phyloP scores from a whole-genome alignment of 129 eudicot genomes.

The Escallonia rubra region DNA sequence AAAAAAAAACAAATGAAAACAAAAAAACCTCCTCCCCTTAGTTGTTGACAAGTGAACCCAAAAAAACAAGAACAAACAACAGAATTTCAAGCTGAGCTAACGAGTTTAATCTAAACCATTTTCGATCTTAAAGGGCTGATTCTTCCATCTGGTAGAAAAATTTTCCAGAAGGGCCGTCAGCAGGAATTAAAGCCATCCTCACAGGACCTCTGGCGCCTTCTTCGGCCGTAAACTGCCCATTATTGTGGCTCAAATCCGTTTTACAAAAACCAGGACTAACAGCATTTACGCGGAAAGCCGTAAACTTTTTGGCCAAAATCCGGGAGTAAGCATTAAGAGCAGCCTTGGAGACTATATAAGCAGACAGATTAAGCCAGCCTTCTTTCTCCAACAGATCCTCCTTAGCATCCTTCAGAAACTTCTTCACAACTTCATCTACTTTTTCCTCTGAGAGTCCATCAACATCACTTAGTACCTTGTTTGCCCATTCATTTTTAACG shows the following conservation, averaged over 20 bases:
- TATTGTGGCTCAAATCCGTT: not conserved
- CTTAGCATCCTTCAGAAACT: conserved; percentile 10
- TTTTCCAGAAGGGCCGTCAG: not conserved
- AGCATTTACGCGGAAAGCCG: not conserved
- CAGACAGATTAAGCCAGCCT: conserved; percentile 11
- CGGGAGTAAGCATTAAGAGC: conserved; percentile 14
- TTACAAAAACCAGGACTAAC: conserved; percentile 1
- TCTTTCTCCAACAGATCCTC: conserved; percentile 4
- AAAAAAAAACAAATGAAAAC: too few species aligned
- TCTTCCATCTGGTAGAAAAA: not conserved
- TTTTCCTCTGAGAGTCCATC: conserved; percentile 8
- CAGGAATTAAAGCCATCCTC: not conserved
- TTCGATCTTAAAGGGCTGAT: not conserved
- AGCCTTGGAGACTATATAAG: conserved; percentile 14
- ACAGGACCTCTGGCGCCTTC: not conserved
- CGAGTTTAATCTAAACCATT: not conserved
- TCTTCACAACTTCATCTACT: conserved; percentile 11
- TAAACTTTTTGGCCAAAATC: conserved; percentile 2
- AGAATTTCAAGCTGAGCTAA: not conserved
- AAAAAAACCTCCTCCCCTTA: too few species aligned
- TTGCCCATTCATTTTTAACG: conserved; percentile 3
- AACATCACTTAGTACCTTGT: conserved; percentile 4
- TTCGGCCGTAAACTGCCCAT: not conserved
- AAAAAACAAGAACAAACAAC: too few species aligned
- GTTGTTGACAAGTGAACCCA: too few species aligned